phyloP scores from a whole-genome alignment of 192 early-diverging fungal species.

The Glomus cerebriforme region DNA sequence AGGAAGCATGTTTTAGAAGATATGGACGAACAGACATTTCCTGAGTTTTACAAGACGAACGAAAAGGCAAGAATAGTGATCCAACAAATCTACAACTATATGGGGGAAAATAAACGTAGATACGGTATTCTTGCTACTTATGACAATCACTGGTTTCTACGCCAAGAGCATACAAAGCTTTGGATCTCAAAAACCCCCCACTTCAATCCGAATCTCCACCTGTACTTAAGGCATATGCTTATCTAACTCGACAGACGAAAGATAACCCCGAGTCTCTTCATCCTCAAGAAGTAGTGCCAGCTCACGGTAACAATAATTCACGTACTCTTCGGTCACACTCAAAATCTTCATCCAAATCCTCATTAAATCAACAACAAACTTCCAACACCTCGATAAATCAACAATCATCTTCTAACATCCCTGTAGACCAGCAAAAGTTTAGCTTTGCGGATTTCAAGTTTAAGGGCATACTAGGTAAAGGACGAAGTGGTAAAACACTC shows the following conservation, averaged over 20 bases:
- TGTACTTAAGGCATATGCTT: constrained; percentile 28
- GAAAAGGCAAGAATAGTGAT: too few relatives aligned
- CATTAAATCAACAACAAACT: neutral
- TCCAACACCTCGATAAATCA: neutral
- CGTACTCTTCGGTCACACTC: too few relatives aligned
- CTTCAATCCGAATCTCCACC: constrained; percentile 17
- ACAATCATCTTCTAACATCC: too few relatives aligned
- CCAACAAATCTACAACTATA: neutral
- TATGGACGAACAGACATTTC: too few relatives aligned
- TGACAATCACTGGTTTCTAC: constrained; percentile 26
- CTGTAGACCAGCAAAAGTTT: too few relatives aligned
- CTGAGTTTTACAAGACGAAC: too few relatives aligned
- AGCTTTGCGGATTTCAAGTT: too few relatives aligned
- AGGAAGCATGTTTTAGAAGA: too few relatives aligned
- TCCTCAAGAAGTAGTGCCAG: constrained; percentile 7
- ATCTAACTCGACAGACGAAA: constrained; percentile 15
- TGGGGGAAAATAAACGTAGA: neutral
- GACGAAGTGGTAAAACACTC: too few relatives aligned
- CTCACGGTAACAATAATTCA: constrained; percentile 11
- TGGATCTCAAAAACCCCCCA: constrained; percentile 27
- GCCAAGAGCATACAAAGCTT: constrained; percentile 8
- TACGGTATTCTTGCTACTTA: constrained; percentile 25
- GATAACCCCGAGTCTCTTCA: neutral
- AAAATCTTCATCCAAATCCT: too few relatives aligned
- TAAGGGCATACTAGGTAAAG: too few relatives aligned